Base-by-base conservation (phyloP, 805 yeast genomes). In the Myxozyma vanderwaltii region DNA sequence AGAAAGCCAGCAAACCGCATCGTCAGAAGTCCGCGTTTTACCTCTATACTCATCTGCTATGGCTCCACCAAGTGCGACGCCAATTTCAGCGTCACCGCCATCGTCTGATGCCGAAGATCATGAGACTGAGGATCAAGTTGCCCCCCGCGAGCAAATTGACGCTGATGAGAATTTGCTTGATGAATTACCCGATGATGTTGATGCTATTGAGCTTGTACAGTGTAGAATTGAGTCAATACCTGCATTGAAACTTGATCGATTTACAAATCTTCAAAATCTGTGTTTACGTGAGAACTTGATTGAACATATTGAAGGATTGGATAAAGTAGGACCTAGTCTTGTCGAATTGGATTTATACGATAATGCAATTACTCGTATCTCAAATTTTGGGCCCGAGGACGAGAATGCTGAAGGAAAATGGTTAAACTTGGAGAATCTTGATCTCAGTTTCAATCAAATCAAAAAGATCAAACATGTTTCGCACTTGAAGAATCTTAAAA, bases 271-370 rank as follows among this genome's bases (percentile, higher is more conserved):
- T 59, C 84, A 81, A 65, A 70, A 77, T 3, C 75, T 92, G 21
- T 86, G 91, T 61, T 77, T 94, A 59, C 82, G 99, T 70, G 96
- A 91, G 69, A 94, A 94, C 72, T 76, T 90, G 64, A 77, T 94
- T 40, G 85, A 87, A 29, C 81, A 86, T n/a, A 79, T 91, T 39
- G 80, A 83, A 45, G 91, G 84, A 8, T 75, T 92, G 19, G 91
- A 91, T 58, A 76, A 75, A 12, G 69, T 87, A 8, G 82, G 83
- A 17, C 77, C 79, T 1, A 77, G 78, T 0, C 67, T 94, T 66
- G 88, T 82, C 64, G 94, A 90, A 61, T 75, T 94, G 59, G 99
- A 94, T 72, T 78, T 91, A 33, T 94, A 94, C 71, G 99, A 94
- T 74, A 94, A 94, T 74, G 77, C 96, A 67, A 87, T 94, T 68